Evolutionary conservation across 371 early-diverging fungal genomes (phyloP).

Genomic region (Syncephalastrum contaminatum): DNA sequence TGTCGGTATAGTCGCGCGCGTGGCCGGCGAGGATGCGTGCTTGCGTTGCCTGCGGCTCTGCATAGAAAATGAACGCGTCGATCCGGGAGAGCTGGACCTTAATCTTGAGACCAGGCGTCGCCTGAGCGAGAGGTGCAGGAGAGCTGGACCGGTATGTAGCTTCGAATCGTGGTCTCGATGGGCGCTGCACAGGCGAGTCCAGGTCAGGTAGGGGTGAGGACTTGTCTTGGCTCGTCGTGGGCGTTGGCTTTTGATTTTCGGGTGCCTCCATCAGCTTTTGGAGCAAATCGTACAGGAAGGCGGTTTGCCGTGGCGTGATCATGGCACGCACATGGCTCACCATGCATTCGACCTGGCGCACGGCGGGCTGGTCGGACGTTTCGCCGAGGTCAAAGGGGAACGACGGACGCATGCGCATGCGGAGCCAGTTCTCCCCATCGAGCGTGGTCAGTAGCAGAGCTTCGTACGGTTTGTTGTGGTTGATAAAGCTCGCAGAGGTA

Average conservation of each 20-base stretch:
- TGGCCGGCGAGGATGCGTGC: too few species aligned
- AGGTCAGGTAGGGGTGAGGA: too few species aligned
- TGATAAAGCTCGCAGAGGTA: background rate
- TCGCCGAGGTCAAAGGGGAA: constrained; percentile 15
- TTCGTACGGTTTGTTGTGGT: constrained; percentile 27
- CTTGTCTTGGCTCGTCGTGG: too few species aligned
- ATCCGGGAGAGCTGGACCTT: constrained; percentile 42
- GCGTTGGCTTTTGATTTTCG: background rate
- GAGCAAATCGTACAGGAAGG: constrained; percentile 32
- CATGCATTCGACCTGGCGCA: constrained; percentile 33
- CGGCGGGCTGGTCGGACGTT: constrained; percentile 11
- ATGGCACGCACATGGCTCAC: constrained; percentile 28
- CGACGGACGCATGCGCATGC: constrained; percentile 34
- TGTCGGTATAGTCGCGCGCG: constrained; percentile 7
- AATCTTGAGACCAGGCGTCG: constrained; percentile 32
- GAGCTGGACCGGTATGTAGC: background rate
- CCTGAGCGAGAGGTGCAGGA: background rate
- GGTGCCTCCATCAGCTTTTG: constrained; percentile 12
- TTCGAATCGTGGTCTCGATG: too few species aligned
- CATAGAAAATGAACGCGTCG: constrained; percentile 42
- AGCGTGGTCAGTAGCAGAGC: constrained; percentile 41
- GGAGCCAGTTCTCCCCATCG: constrained; percentile 37
- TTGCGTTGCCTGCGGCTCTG: constrained; percentile 23
- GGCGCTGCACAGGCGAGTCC: too few species aligned
- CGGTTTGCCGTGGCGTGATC: constrained; percentile 32